A percentile compares a stretch with the other conserved stretches of the same genome.
phyloP scores from a whole-genome alignment of 2,329 filamentous ascomycete species.

The Colletotrichum horii region DNA sequence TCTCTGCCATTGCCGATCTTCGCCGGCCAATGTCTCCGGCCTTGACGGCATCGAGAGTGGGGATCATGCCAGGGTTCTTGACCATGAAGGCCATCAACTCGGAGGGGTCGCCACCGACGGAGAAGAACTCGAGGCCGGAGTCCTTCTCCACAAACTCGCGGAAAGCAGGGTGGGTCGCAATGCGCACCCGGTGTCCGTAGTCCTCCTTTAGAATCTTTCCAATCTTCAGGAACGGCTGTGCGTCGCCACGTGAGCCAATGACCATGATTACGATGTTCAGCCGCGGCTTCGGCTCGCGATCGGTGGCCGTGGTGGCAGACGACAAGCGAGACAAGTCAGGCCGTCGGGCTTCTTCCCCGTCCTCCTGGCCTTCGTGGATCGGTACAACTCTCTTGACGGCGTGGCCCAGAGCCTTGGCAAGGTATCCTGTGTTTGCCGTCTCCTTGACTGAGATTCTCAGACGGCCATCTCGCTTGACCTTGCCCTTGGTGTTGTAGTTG shows the following conservation, averaged over 20 bases:
- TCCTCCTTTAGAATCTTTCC: slow-evolving; percentile 74
- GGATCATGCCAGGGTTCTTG: slow-evolving; percentile 81
- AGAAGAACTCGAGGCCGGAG: slow-evolving; percentile 79
- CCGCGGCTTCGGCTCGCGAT: slow-evolving; percentile 44
- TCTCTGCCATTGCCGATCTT: slow-evolving; percentile 75
- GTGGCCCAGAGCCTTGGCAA: slow-evolving; percentile 74
- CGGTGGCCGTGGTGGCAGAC: slow-evolving; percentile 35
- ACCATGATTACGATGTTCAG: slow-evolving; percentile 86
- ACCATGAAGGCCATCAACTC: slow-evolving; percentile 91
- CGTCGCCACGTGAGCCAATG: slow-evolving; percentile 80
- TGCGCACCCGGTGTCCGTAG: slow-evolving; percentile 76
- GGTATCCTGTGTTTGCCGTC: slow-evolving; percentile 70
- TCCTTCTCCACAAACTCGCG: slow-evolving; percentile 77
- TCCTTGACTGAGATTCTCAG: slow-evolving; percentile 77
- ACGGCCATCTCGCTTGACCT: slow-evolving; percentile 71
- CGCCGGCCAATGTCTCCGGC: slow-evolving; percentile 74
- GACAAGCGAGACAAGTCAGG: slow-evolving; percentile 26
- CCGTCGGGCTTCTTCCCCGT: slow-evolving; percentile 22
- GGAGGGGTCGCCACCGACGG: slow-evolving; percentile 77
- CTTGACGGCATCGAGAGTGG: slow-evolving; percentile 73
- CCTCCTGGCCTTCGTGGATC: slow-evolving; percentile 32
- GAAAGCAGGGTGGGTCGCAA: slow-evolving; percentile 81
- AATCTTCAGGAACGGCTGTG: slow-evolving; percentile 80
- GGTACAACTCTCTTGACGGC: slow-evolving; percentile 59
- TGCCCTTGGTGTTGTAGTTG: slow-evolving; percentile 68